Percentiles rank a stretch among this genome's conserved stretches.
These are phyloP conservation scores for Medicago ruthenica DNA, from an alignment of 306 rosid species.

Conservation along the genomic window DNA sequence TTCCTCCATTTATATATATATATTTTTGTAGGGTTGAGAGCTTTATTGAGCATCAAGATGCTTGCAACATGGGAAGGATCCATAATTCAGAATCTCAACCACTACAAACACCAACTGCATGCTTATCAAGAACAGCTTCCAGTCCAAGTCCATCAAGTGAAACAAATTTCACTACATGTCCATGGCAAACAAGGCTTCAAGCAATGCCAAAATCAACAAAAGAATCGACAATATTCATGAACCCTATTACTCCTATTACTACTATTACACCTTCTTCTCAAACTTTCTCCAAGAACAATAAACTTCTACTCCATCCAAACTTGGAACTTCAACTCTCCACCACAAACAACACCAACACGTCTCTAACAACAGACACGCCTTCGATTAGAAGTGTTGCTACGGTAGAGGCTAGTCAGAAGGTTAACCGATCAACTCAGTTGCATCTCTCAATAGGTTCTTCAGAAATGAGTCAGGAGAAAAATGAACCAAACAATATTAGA, in stretches of 20 bases:
- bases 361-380: background rate
- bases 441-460: slow-evolving; percentile 92
- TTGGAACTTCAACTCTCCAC: slow-evolving; percentile 95
- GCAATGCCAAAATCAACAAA: slow-evolving; percentile 52
- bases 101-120: slow-evolving; percentile 59
- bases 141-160: slow-evolving; percentile 95
- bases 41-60: slow-evolving; percentile 98
- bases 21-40: slow-evolving; percentile 81
- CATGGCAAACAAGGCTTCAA: slow-evolving; percentile 54
- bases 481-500: slow-evolving; percentile 45
- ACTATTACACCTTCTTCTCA: background rate
- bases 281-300: slow-evolving; percentile 40
- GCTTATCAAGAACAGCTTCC: slow-evolving; percentile 93
- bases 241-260: slow-evolving; percentile 36
- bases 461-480: slow-evolving; percentile 52
- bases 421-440: slow-evolving; percentile 65
- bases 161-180: slow-evolving; percentile 73
- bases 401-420: background rate
- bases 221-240: slow-evolving; percentile 45
- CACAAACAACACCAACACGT: background rate
- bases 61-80: slow-evolving; percentile 84
- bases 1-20: background rate
- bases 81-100: slow-evolving; percentile 61
- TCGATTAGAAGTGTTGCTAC: background rate
- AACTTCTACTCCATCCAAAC: slow-evolving; percentile 53